Base-by-base conservation (phyloP, 2,329 filamentous ascomycete genomes). In the Pseudogymnoascus sp. region DNA sequence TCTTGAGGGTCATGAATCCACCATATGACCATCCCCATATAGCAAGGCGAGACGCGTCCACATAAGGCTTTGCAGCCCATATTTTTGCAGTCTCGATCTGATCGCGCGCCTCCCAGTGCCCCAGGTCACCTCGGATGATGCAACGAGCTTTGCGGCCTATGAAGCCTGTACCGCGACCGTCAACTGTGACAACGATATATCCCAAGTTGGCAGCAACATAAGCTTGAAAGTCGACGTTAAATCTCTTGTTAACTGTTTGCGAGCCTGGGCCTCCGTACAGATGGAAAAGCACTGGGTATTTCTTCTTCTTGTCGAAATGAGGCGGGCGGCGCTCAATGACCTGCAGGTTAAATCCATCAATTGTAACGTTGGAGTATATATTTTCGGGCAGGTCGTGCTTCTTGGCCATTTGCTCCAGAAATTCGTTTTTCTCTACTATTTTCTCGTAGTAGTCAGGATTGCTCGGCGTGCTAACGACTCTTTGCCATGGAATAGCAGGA, bases 1-100 rank as follows among this genome's bases (percentile, higher is more conserved):
- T 95, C 79, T 99, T 99, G 71, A 99, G 82, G 5, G 95, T 91
- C 80, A 90, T 90, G 80, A 96, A 99, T 10, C 95, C 95, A 64
- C 95, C 95, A 72, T 95, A 99, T 67, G 91, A 96, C 95, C 95
- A 99, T 59, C 95, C 95, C 95, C 95, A 99, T 72, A 99, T 96
- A 19, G 92, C 93, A 69, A 99, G 85, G 62, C 90, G 86, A 6
- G 85, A 81, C 26, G 83, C 80, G 73, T 99, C 96, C 13, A 97
- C 87, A 74, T 99, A 97, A 13, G 82, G 76, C 73, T 91, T 93
- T 38, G 80, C 78, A 0, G 89, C 88, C 87, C 91, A 97, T 67
- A 89, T 85, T 75, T 93, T 89, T 3, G 90, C 95, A 0, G 92
- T 89, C 26, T 87, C 89, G 68, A 99, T 97, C 75, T 99, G 95